Base-by-base conservation (phyloP, 1,284 basidiomycete species). In the Cutaneotrichosporon sp. region DNA sequence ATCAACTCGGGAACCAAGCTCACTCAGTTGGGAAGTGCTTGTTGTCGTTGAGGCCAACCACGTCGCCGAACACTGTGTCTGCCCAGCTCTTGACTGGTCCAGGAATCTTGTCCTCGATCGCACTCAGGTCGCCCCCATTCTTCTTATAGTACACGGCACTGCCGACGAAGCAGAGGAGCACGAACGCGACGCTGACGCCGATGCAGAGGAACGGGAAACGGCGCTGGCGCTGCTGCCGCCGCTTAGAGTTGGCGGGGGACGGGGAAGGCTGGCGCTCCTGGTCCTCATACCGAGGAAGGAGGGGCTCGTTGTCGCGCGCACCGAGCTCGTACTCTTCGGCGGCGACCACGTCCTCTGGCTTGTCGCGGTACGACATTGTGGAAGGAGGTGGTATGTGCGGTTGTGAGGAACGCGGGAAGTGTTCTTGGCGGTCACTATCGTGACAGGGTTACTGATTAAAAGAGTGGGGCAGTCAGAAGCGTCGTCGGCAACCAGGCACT, bases 21-120 rank as follows among this genome's bases (percentile, higher is more conserved):
- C 63, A 81, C 79, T 79, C 65, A 6, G 75, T 78, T 0, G 79
- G 79, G 66, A 81, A 81, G 50, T 72, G 65, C 6, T 67, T 67
- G 60, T 71, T 56, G 56, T 77, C 70, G 16, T 70, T 55, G 14
- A 14, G 3, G 18, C 10, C 66, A n/a, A 49, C 63, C 2, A 21
- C 22, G 10, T 62, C 64, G 18, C 66, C 65, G 21, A 67, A 66
- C 3, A 73, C 60, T 36, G 66, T 61, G 62, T 73, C 71, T 49
- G 76, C 36, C 72, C 75, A 76, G 18, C 73, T 65, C 61, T 76
- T 73, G 46, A 77, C 36, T 14, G 40, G 56, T 6, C 22, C 59
- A 7, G 53, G 40, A n/a, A 50, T 32, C 50, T 76, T 71, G 7
- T 70, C 69, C 2, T 75, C 75, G n/a, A 78, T 58, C 36, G 63